Conservation (phyloP, 83 land plant genomes). For the Larix sibirica region DNA sequence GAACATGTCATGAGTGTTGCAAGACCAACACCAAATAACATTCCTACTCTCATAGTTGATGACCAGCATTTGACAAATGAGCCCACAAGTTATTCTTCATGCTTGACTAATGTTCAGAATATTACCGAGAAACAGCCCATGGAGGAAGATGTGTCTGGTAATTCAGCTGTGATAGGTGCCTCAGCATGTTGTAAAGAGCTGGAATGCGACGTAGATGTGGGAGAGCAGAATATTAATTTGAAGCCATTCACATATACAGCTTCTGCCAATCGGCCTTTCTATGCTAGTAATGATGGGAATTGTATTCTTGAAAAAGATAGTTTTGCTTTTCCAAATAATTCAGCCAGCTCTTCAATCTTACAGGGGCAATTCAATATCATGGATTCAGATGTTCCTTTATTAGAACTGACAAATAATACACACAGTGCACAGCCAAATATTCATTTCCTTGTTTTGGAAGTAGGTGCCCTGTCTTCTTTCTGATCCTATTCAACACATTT, state of each 20-base stretch:
- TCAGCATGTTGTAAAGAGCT: not conserved
- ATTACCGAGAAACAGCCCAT: conserved; percentile 7
- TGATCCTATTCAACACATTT: not conserved
- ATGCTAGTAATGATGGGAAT: not conserved
- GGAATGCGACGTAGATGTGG: not conserved
- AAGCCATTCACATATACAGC: not conserved
- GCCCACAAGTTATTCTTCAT: conserved; percentile 5
- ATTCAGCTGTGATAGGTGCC: not conserved
- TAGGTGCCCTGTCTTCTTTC: conserved; percentile 18
- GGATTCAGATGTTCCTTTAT: not conserved
- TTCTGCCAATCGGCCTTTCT: not conserved
- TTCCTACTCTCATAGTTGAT: no score
- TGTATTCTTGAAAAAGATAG: conserved; percentile 5
- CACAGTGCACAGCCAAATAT: conserved; percentile 16
- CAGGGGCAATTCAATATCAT: not conserved
- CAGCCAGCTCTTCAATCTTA: not conserved
- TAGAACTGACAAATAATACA: not conserved
- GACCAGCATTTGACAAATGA: no score
- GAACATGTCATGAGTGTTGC: conserved; percentile 70
- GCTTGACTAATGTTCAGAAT: not conserved
- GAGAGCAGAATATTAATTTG: not conserved
- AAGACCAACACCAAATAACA: conserved; percentile 17
- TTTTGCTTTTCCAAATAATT: not conserved
- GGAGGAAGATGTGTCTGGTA: conserved; percentile 17
- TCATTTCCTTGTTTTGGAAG: conserved; percentile 46